phyloP scores from a whole-genome alignment of 208 protist genomes.

The Trypanosoma melophagium region DNA sequence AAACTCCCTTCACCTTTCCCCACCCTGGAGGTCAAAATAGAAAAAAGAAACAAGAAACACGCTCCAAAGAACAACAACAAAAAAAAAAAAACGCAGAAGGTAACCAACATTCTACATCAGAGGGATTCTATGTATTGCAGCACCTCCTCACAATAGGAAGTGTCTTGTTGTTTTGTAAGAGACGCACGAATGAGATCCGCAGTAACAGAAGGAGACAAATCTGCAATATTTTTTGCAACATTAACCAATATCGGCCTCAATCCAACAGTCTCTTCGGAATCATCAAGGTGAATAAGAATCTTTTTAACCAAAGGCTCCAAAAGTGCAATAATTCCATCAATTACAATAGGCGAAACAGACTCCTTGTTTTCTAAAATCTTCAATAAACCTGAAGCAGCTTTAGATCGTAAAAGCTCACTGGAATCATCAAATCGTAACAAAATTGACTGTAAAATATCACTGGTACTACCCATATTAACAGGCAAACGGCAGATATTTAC shows the following conservation, averaged over 20 bases:
- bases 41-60: conserved; percentile 4
- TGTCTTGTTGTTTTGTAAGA: conserved; percentile 49
- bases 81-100: conserved; percentile 8
- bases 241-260: conserved; percentile 43
- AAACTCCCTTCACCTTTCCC: neutral
- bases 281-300: conserved; percentile 84
- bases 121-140: conserved; percentile 43
- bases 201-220: conserved; percentile 59
- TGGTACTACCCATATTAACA: conserved; percentile 50
- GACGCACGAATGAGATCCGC: conserved; percentile 51
- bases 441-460: conserved; percentile 73
- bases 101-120: conserved; percentile 21
- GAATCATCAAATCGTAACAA: conserved; percentile 82
- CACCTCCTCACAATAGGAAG: conserved; percentile 45
- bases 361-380: conserved; percentile 27
- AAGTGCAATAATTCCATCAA: conserved; percentile 66
- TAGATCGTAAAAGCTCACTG: conserved; percentile 63
- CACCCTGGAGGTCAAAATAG: neutral
- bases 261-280: conserved; percentile 67
- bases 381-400: conserved; percentile 43
- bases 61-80: too few relatives aligned
- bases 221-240: conserved; percentile 50
- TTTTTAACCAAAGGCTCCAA: conserved; percentile 70
- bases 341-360: conserved; percentile 29
- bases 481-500: conserved; percentile 52